A percentile compares a stretch with the other conserved stretches of the same genome.
phyloP scores from a whole-genome alignment of 179 eudicot species.

The Spinacia oleracea region DNA sequence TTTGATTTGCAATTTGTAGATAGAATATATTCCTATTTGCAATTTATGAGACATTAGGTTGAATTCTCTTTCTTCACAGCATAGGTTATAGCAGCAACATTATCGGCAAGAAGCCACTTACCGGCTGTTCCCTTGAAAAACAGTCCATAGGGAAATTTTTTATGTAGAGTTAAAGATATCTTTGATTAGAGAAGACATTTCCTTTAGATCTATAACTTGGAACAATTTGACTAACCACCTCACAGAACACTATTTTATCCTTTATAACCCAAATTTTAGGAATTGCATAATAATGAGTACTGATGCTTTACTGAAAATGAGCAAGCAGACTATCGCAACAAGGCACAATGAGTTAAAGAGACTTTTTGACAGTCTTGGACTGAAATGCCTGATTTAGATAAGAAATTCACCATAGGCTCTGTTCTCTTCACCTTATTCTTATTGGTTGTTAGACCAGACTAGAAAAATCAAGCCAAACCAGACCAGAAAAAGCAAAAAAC shows the following conservation, averaged over 20 bases:
- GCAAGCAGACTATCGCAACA: not conserved
- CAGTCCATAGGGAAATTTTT: too few relatives aligned
- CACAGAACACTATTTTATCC: not conserved
- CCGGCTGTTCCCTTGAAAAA: too few relatives aligned
- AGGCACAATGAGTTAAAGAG: not conserved
- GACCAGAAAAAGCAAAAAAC: too few relatives aligned
- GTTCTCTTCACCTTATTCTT: too few relatives aligned
- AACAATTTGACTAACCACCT: not conserved
- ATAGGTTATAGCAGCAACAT: too few relatives aligned
- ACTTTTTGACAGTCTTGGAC: not conserved
- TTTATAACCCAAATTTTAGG: not conserved
- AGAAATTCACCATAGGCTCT: too few relatives aligned
- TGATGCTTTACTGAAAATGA: not conserved
- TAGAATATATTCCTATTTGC: not conserved
- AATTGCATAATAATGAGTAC: not conserved
- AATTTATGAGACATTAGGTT: not conserved
- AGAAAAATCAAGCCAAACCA: too few relatives aligned
- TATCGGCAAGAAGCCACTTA: too few relatives aligned
- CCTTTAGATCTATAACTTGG: not conserved
- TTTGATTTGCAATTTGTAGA: not conserved
- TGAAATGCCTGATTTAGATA: too few relatives aligned
- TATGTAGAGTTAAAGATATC: too few relatives aligned
- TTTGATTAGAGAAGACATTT: not conserved
- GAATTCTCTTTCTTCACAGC: too few relatives aligned
- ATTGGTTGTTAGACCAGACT: too few relatives aligned